phyloP scores from a whole-genome alignment of 495 filamentous ascomycete genomes.

The Cetradonia linearis region DNA sequence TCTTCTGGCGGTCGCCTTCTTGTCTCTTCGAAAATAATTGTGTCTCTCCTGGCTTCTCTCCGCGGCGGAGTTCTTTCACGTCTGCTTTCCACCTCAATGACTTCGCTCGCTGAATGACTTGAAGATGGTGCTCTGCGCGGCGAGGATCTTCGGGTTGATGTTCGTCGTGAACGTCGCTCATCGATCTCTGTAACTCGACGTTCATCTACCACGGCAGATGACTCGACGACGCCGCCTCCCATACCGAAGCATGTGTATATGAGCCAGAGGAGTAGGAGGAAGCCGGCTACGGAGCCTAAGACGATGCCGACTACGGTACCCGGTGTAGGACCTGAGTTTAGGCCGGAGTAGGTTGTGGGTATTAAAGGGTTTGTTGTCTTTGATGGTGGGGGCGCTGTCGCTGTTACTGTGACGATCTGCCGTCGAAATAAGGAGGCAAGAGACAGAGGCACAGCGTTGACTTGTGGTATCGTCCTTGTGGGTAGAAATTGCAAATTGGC shows the following conservation, averaged over 20 bases:
- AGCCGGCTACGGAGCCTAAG: conserved; percentile 72
- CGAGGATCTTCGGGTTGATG: conserved; percentile 25
- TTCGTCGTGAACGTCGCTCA: conserved; percentile 26
- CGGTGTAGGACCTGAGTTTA: conserved; percentile 48
- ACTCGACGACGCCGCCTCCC: conserved; percentile 30
- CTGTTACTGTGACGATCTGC: conserved; percentile 15
- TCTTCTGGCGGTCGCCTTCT: conserved; percentile 24
- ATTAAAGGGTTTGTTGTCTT: conserved; percentile 36
- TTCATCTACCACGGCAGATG: conserved; percentile 1
- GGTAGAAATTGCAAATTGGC: conserved; percentile 2
- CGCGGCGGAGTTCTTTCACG: conserved; percentile 28
- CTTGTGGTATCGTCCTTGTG: conserved; percentile 6
- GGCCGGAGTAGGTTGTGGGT: conserved; percentile 57
- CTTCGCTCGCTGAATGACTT: conserved; percentile 23
- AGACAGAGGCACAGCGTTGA: conserved; percentile 3
- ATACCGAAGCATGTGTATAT: conserved; percentile 57
- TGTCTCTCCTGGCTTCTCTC: conserved; percentile 22
- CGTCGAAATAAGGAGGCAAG: conserved; percentile 24
- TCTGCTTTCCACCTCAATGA: conserved; percentile 21
- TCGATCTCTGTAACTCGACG: conserved; percentile 14
- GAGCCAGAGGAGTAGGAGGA: conserved; percentile 66
- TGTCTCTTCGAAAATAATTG: conserved; percentile 27
- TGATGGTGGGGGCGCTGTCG: conserved; percentile 4
- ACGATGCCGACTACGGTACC: conserved; percentile 77
- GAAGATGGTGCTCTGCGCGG: conserved; percentile 22